Base-by-base conservation (phyloP, 768 basidiomycete species). In the Russula emetica region DNA sequence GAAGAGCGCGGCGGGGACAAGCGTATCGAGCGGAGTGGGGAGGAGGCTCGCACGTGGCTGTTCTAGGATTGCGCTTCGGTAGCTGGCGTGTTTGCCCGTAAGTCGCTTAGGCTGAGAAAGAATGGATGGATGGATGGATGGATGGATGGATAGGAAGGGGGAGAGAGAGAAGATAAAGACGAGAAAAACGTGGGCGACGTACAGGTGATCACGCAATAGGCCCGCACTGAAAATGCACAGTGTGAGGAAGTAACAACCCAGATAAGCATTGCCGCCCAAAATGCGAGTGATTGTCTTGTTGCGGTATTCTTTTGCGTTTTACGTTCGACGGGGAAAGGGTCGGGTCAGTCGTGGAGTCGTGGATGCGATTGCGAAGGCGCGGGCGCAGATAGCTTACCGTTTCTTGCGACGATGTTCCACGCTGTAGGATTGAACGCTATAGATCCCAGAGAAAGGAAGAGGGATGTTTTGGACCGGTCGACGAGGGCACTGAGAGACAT, bases 331-430 rank as follows among this genome's bases (percentile, higher is more conserved):
- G n/a, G n/a, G n/a, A n/a, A n/a, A 24, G 32, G 38, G 30, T 32
- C 26, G 50, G 42, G 30, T 53, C 34, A 72, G 82, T 80, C 82
- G 30, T 30, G 60, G 28, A 24, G 28, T 28, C 28, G 4, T 28
- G 28, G 28, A 28, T 28, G 28, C 2, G 4, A 4, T 2, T 13
- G 5, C 36, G 45, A 16, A 28, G 22, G 34, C 30, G 34, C 2
- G 20, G 36, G n/a, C 32, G n/a, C 42, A 11, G 45, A n/a, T 18
- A 28, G 76, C 84, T 55, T 67, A 93, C 94, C 94, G 77, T 95
- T 92, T 61, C 86, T 87, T 28, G 96, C 96, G 32, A 95, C 85
- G 66, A 94, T 85, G 75, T 99, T 99, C 96, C 96, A 99, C 63
- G 88, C 94, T 1, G 86, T 85, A 0, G 96, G 96, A 70, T 98